A percentile compares a stretch with the other conserved stretches of the same genome.
Evolutionary conservation across 805 yeast species (phyloP).

Genomic region (Wickerhamiella australiensis): DNA sequence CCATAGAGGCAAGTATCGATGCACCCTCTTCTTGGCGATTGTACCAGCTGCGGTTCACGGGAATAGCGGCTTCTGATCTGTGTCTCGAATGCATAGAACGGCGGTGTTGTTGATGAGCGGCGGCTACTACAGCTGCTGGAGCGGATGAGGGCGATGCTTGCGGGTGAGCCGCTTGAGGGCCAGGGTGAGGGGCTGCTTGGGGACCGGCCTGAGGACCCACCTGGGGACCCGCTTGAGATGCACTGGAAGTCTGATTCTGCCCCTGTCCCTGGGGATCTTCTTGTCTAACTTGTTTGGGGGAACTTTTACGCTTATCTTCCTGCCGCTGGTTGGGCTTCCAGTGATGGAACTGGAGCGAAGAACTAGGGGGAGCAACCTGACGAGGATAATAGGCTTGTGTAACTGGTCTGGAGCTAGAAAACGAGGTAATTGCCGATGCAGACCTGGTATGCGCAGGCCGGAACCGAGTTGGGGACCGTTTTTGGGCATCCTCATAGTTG

Average conservation of each 20-base stretch:
- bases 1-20: conserved; percentile 22
- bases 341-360: conserved; percentile 41
- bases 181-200: neutral
- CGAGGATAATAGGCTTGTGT: conserved; percentile 18
- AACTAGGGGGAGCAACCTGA: conserved; percentile 19
- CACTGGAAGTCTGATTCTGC: too few species aligned
- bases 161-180: neutral
- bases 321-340: conserved; percentile 35
- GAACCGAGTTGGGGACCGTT: conserved; percentile 17
- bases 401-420: conserved; percentile 12
- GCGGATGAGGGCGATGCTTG: conserved; percentile 5
- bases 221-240: conserved; percentile 10
- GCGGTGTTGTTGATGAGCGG: conserved; percentile 7
- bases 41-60: conserved; percentile 12
- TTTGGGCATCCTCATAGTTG: conserved; percentile 17
- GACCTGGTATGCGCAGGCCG: conserved; percentile 19
- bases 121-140: conserved; percentile 5
- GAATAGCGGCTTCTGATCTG: conserved; percentile 14
- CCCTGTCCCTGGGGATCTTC: conserved; percentile 12
- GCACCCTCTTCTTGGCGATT: conserved; percentile 21
- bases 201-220: conserved; percentile 1
- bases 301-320: conserved; percentile 2
- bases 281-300: conserved; percentile 6
- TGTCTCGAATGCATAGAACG: conserved; percentile 11
- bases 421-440: conserved; percentile 20